phyloP scores from a whole-genome alignment of 495 filamentous ascomycete genomes.

The Schizothecium vesticola region DNA sequence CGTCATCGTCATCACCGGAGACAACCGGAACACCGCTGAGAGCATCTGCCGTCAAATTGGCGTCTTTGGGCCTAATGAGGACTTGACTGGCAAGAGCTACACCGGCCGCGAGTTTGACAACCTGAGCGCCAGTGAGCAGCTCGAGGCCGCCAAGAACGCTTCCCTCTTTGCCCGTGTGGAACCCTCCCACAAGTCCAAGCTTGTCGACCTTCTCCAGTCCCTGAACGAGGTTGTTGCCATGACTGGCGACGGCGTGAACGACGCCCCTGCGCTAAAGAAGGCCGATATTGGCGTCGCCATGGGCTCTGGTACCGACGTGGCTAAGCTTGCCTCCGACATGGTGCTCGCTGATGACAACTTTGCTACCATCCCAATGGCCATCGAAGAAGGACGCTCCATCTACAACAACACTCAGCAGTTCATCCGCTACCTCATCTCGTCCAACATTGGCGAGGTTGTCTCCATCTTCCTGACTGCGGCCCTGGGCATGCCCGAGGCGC shows the following conservation, averaged over 20 bases:
- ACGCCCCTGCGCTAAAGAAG: conserved; percentile 97
- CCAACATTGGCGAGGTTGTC: conserved; percentile 98
- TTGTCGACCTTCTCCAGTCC: conserved; percentile 93
- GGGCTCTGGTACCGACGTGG: conserved; percentile 97
- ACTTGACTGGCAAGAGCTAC: conserved; percentile 86
- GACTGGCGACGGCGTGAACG: conserved; percentile 99
- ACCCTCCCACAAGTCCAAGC: conserved; percentile 88
- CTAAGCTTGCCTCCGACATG: conserved; percentile 97
- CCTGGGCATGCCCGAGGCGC: conserved; percentile 93
- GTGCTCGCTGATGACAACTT: conserved; percentile 99
- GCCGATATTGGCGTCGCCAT: conserved; percentile 98
- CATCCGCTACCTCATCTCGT: conserved; percentile 97
- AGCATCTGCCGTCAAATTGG: conserved; percentile 97
- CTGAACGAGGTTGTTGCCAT: conserved; percentile 95
- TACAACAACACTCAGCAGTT: conserved; percentile 99
- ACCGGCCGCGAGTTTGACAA: conserved; percentile 93
- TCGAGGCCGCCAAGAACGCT: conserved; percentile 76
- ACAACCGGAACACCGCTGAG: conserved; percentile 96
- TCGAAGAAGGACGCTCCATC: conserved; percentile 96
- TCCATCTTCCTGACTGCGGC: conserved; percentile 99
- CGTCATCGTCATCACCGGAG: conserved; percentile 96
- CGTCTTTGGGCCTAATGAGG: conserved; percentile 76
- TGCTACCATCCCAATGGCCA: conserved; percentile 90
- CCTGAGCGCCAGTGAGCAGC: conserved; percentile 70
- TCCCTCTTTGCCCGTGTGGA: conserved; percentile 97